Evolutionary conservation across 768 basidiomycete genomes (phyloP).

Genomic region (Ramaria rubella): DNA sequence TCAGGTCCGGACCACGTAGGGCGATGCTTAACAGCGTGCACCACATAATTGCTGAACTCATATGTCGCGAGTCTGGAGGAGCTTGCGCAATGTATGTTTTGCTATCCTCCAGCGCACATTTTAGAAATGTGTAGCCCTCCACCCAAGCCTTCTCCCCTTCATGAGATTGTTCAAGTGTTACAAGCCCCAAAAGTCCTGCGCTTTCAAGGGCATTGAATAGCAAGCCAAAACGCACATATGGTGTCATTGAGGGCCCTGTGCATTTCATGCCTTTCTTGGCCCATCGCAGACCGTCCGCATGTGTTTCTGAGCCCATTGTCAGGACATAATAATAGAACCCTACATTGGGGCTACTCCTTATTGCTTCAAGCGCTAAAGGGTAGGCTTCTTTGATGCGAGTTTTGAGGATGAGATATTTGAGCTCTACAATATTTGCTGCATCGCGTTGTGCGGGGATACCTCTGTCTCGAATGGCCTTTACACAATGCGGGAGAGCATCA

Average conservation of each 20-base stretch:
- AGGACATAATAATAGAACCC: constrained; percentile 63
- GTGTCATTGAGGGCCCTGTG: constrained; percentile 35
- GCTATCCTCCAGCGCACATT: constrained; percentile 54
- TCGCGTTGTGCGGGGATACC: constrained; percentile 40
- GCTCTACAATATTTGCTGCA: constrained; percentile 56
- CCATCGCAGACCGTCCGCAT: constrained; percentile 46
- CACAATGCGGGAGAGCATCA: constrained; percentile 55
- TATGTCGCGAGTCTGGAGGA: constrained; percentile 55
- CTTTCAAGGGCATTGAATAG: constrained; percentile 58
- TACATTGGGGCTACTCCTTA: constrained; percentile 50
- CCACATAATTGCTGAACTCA: constrained; percentile 56
- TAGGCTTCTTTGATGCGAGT: constrained; percentile 41
- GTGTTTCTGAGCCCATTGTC: constrained; percentile 42
- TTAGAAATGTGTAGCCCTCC: constrained; percentile 55
- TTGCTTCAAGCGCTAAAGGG: constrained; percentile 33
- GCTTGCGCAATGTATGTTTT: constrained; percentile 48
- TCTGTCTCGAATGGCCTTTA: constrained; percentile 44
- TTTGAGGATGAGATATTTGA: constrained; percentile 51
- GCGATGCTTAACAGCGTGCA: constrained; percentile 47
- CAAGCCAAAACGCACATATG: constrained; percentile 50
- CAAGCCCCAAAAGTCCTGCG: constrained; percentile 49
- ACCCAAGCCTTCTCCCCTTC: constrained; percentile 37
- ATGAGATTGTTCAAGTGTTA: not conserved
- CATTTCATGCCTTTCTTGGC: constrained; percentile 64
- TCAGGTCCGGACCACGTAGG: constrained; percentile 44